Evolutionary conservation across 176 grass and related monocot genomes (phyloP).

Genomic region (Triticum monococcum): DNA sequence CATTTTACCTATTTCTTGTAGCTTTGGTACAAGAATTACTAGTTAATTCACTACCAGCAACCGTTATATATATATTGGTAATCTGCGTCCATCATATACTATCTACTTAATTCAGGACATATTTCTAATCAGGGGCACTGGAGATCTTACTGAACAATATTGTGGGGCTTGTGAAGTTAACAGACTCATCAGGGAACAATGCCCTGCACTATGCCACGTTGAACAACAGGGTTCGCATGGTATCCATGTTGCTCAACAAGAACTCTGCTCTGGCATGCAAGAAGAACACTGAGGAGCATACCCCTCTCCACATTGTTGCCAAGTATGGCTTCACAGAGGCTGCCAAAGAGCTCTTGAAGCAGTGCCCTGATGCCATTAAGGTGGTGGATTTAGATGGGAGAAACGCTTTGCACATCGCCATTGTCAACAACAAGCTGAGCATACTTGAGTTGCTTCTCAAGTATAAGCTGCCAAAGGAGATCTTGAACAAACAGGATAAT

Average conservation of each 20-base stretch:
- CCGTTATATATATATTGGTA: background rate
- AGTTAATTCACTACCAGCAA: too few relatives aligned
- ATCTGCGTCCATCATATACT: background rate
- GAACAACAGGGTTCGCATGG: background rate
- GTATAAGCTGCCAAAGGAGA: background rate
- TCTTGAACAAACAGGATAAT: background rate
- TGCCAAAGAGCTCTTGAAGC: conserved; percentile 6
- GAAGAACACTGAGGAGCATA: background rate
- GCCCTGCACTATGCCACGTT: conserved; percentile 22
- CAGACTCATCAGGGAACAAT: background rate
- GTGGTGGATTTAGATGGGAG: background rate
- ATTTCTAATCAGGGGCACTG: background rate
- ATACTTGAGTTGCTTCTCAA: background rate
- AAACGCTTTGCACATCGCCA: background rate
- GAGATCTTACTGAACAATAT: background rate
- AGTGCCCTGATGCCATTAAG: background rate
- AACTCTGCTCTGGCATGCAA: background rate
- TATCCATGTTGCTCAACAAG: conserved; percentile 3
- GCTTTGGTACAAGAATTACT: too few relatives aligned
- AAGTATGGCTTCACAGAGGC: background rate
- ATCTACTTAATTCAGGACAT: background rate
- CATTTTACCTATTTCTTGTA: too few relatives aligned
- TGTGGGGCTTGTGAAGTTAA: background rate
- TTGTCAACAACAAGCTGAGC: background rate
- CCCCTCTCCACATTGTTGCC: conserved; percentile 3